Percentiles rank a stretch among this genome's conserved stretches.
phyloP scores from a whole-genome alignment of 1,284 basidiomycete species.

The Boletellus deceptivus region DNA sequence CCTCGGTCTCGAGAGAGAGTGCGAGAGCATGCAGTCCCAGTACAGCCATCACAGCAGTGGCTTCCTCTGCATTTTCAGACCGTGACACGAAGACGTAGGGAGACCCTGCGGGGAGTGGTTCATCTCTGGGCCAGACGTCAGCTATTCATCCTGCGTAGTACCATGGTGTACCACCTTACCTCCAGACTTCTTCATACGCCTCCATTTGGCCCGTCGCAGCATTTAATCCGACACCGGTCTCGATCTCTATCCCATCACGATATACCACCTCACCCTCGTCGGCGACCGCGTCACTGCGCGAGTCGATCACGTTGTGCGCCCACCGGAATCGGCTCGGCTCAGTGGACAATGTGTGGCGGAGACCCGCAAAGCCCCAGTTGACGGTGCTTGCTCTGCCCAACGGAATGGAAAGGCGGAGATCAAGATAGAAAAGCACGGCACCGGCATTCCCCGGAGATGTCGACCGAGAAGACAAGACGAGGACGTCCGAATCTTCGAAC shows the following conservation, averaged over 20 bases:
- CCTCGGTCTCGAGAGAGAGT: slow-evolving; percentile 15
- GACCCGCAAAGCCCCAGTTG: slow-evolving; percentile 27
- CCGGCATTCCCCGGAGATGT: slow-evolving; percentile 17
- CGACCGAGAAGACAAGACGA: slow-evolving; percentile 28
- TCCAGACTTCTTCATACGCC: slow-evolving; percentile 28
- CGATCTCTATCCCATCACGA: slow-evolving; percentile 25
- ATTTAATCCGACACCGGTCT: slow-evolving; percentile 25
- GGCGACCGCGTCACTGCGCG: slow-evolving; percentile 7
- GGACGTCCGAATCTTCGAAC: slow-evolving; percentile 29
- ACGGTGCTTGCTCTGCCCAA: slow-evolving; percentile 15
- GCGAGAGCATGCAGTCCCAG: slow-evolving; percentile 25
- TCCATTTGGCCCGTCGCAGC: slow-evolving; percentile 21
- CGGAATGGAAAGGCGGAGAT: slow-evolving; percentile 29
- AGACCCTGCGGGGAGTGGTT: slow-evolving; percentile 12
- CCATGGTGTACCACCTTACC: slow-evolving; percentile 7
- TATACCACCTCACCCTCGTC: slow-evolving; percentile 24
- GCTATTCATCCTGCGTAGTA: too few relatives aligned
- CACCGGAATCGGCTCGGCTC: slow-evolving; percentile 15
- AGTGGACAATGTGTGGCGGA: slow-evolving; percentile 22
- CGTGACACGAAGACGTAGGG: slow-evolving; percentile 25
- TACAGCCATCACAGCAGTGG: slow-evolving; percentile 25
- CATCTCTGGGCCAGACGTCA: slow-evolving; percentile 12
- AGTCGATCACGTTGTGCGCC: slow-evolving; percentile 25
- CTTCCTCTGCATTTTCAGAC: slow-evolving; percentile 6
- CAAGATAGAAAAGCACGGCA: slow-evolving; percentile 23